Conservation (phyloP, 306 rosid species). For the Cicer bijugum region DNA sequence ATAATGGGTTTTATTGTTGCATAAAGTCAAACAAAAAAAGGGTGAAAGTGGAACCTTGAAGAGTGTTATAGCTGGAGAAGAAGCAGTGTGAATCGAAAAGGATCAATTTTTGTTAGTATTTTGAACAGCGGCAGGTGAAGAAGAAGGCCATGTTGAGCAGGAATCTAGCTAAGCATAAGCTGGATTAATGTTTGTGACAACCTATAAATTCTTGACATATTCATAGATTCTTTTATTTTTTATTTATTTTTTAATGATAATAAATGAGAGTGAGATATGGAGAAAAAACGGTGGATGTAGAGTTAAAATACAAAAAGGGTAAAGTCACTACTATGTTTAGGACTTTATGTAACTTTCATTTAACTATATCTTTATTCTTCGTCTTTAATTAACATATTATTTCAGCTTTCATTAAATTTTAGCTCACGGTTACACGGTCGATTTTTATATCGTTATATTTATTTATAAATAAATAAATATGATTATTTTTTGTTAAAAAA, state of each 20-base stretch:
- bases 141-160: constrained; percentile 33
- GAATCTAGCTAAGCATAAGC: constrained; percentile 55
- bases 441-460: too few relatives aligned
- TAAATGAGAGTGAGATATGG: neutral
- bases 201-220: constrained; percentile 45
- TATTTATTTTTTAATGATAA: neutral
- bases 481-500: too few relatives aligned
- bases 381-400: too few relatives aligned
- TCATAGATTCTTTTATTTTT: constrained; percentile 10
- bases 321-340: constrained; percentile 6
- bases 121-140: constrained; percentile 32
- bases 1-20: neutral
- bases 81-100: neutral
- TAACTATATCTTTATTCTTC: too few relatives aligned
- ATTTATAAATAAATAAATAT: too few relatives aligned
- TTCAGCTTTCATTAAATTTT: too few relatives aligned
- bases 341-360: too few relatives aligned
- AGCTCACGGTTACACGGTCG: too few relatives aligned
- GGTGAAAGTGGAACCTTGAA: constrained; percentile 47
- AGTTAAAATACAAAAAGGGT: constrained; percentile 3
- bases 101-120: neutral
- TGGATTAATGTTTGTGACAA: constrained; percentile 49
- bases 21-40: constrained; percentile 22
- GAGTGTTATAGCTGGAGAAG: neutral
- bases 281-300: constrained; percentile 20